A percentile compares a stretch with the other conserved stretches of the same genome.
Conservation (phyloP, 805 yeast species). For the Isabelozyma pseudorhagii region DNA sequence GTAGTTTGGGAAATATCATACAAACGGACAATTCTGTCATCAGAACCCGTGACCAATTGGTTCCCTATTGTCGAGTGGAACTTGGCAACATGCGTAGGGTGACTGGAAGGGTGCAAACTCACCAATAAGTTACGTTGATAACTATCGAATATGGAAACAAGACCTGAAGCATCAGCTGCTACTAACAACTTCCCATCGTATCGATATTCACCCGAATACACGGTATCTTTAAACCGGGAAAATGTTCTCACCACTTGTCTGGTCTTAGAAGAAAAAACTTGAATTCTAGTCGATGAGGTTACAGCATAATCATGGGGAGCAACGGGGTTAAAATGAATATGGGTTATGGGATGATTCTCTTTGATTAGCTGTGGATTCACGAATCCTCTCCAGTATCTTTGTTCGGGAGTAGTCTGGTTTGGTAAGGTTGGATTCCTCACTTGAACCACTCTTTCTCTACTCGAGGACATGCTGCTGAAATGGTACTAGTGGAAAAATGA, state of each 20-base stretch:
- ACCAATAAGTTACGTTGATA: constrained; percentile 71
- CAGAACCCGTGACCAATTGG: constrained; percentile 81
- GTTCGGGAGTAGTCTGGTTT: constrained; percentile 85
- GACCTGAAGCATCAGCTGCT: constrained; percentile 94
- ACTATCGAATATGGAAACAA: constrained; percentile 88
- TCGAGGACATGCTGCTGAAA: constrained; percentile 60
- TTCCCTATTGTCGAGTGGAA: constrained; percentile 79
- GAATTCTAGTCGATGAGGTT: constrained; percentile 87
- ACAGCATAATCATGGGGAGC: constrained; percentile 91
- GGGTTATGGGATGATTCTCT: constrained; percentile 89
- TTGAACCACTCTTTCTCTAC: constrained; percentile 60
- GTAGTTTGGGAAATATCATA: constrained; percentile 80
- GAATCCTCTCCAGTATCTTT: constrained; percentile 89
- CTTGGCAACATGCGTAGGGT: constrained; percentile 90
- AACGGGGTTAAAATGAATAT: constrained; percentile 81
- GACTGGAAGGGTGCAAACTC: constrained; percentile 76
- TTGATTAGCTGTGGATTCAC: constrained; percentile 82
- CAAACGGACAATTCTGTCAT: constrained; percentile 80
- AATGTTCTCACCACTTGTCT: constrained; percentile 87
- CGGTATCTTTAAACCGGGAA: constrained; percentile 85
- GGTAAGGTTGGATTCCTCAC: constrained; percentile 75
- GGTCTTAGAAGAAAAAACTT: constrained; percentile 90
- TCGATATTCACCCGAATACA: constrained; percentile 87
- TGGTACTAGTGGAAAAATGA: neutral
- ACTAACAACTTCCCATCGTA: constrained; percentile 86